These are phyloP conservation scores for Phaeoacremonium minimum DNA, from an alignment of 2,329 filamentous ascomycete species.

Conservation along the genomic window DNA sequence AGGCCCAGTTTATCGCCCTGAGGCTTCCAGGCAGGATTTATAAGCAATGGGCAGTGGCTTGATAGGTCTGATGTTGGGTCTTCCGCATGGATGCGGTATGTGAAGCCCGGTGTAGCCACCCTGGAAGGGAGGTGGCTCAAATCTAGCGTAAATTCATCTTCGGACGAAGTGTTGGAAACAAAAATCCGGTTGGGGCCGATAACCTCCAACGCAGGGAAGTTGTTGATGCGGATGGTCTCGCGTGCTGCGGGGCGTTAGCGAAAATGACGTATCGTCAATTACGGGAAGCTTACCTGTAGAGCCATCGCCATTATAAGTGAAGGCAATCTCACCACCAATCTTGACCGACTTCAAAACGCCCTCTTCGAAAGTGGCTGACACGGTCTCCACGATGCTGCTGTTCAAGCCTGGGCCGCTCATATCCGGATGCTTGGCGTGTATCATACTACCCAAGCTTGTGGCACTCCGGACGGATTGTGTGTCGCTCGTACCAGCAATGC, in stretches of 20 bases:
- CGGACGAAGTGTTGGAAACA: conserved; percentile 61
- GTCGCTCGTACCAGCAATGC: conserved; percentile 63
- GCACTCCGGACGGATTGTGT: conserved; percentile 88
- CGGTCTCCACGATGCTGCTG: conserved; percentile 84
- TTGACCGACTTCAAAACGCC: conserved; percentile 67
- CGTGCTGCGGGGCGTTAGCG: conserved; percentile 34
- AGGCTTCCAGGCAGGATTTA: conserved; percentile 77
- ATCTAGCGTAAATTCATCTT: conserved; percentile 78
- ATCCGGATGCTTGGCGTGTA: conserved; percentile 75
- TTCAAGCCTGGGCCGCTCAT: conserved; percentile 76
- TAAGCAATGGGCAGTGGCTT: conserved; percentile 64
- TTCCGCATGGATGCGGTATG: conserved; percentile 81
- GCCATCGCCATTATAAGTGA: conserved; percentile 66
- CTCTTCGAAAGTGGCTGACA: conserved; percentile 79
- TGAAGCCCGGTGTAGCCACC: conserved; percentile 78
- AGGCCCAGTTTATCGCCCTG: conserved; percentile 83
- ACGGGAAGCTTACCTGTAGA: conserved; percentile 45
- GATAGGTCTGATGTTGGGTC: conserved; percentile 34
- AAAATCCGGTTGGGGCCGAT: conserved; percentile 93
- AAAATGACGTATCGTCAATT: too few species aligned
- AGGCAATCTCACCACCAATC: conserved; percentile 83
- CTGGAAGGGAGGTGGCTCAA: conserved; percentile 60
- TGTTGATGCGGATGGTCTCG: conserved; percentile 77
- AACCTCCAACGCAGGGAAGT: conserved; percentile 82
- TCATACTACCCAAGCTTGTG: conserved; percentile 68